These are phyloP conservation scores for Curvularia eragrostidis DNA, from an alignment of 2,329 filamentous ascomycete species.

Conservation along the genomic window DNA sequence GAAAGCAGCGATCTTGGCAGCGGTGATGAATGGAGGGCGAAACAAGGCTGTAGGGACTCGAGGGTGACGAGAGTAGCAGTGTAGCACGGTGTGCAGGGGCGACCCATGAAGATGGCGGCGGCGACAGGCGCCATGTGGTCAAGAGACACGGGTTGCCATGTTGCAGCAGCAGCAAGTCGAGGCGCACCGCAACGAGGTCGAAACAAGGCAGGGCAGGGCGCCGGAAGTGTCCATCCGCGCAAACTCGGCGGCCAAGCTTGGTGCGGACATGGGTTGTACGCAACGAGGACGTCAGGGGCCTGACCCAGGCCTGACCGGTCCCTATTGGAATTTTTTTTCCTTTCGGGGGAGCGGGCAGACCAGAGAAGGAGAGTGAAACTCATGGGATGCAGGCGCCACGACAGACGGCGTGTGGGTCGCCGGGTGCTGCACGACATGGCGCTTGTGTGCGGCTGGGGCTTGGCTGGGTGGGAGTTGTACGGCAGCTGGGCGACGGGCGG, in stretches of 20 bases:
- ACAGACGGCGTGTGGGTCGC: slow-evolving; percentile 6
- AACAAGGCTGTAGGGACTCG: neutral
- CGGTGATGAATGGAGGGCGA: neutral
- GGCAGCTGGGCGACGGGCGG: slow-evolving; percentile 24
- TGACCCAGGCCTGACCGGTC: slow-evolving; percentile 14
- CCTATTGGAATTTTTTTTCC: slow-evolving; percentile 1
- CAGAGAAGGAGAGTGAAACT: slow-evolving; percentile 22
- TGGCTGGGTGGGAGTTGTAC: slow-evolving; percentile 23
- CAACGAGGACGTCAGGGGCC: slow-evolving; percentile 14
- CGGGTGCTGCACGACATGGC: slow-evolving; percentile 6
- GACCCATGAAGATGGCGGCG: neutral
- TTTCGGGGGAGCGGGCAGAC: neutral
- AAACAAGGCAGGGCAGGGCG: slow-evolving; percentile 4
- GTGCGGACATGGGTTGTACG: slow-evolving; percentile 1
- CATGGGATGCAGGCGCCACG: slow-evolving; percentile 18
- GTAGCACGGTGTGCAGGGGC: neutral
- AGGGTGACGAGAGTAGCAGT: neutral
- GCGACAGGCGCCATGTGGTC: neutral
- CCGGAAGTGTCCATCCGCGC: slow-evolving; percentile 15
- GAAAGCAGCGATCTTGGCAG: neutral
- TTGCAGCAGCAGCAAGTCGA: neutral
- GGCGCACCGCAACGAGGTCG: slow-evolving; percentile 10
- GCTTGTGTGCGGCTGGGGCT: slow-evolving; percentile 3
- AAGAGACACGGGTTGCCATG: neutral
- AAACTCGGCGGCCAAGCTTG: slow-evolving; percentile 4